Percentiles rank a stretch among this genome's conserved stretches.
Conservation (phyloP, 179 eudicot species). For the Pouteria campechiana region DNA sequence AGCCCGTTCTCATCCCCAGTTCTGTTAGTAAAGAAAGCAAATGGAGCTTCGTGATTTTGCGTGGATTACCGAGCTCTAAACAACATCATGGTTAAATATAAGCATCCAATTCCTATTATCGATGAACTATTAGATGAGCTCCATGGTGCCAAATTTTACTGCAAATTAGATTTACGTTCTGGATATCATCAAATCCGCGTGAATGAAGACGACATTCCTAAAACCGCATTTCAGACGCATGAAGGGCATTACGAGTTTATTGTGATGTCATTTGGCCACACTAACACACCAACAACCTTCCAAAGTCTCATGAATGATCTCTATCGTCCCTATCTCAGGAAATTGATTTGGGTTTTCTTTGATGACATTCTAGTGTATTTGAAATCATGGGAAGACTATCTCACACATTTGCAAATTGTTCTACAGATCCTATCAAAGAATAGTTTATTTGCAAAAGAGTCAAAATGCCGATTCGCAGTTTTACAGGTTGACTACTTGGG, state of each 20-base stretch:
- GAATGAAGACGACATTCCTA: background rate
- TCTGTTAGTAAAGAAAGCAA: background rate
- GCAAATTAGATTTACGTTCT: slow-evolving; percentile 1
- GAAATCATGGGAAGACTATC: background rate
- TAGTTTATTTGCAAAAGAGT: background rate
- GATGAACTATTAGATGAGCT: slow-evolving; percentile 4
- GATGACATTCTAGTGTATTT: background rate
- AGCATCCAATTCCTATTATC: background rate
- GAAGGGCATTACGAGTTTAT: slow-evolving; percentile 2
- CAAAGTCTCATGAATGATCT: slow-evolving; percentile 6
- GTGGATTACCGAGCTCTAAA: slow-evolving; percentile 2
- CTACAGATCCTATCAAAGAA: background rate
- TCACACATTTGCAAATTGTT: background rate
- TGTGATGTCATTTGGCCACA: background rate
- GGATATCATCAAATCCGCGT: slow-evolving; percentile 5
- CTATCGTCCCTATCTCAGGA: no score
- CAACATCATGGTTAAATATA: background rate
- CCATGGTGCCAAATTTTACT: background rate
- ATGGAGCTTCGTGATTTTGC: background rate
- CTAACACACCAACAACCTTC: slow-evolving; percentile 6
- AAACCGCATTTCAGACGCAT: slow-evolving; percentile 1
- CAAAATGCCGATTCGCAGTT: slow-evolving; percentile 1
- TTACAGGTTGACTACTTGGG: slow-evolving; percentile 2
- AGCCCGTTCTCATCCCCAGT: background rate
- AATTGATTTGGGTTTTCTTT: no score